A percentile compares a stretch with the other conserved stretches of the same genome.
Conservation (phyloP, 495 filamentous ascomycete species). For the Trichoderma gamsii region DNA sequence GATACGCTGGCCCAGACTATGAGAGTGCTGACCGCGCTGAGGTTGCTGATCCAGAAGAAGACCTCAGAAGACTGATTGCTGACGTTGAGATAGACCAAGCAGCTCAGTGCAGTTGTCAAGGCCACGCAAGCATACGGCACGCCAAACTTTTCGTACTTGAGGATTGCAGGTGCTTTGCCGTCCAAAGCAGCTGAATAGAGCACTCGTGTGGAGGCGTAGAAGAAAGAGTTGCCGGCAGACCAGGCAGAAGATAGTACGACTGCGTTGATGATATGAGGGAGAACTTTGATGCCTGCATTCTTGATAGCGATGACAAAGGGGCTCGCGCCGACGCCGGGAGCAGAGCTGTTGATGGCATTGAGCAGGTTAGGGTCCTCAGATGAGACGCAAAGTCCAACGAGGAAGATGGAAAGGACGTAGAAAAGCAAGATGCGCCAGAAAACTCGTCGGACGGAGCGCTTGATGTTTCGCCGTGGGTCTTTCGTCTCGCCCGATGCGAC, state of each 20-base stretch:
- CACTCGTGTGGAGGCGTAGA: constrained; percentile 71
- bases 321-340: constrained; percentile 46
- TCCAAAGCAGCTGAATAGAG: constrained; percentile 60
- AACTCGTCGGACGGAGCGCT: constrained; percentile 63
- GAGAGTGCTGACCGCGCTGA: constrained; percentile 58
- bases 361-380: constrained; percentile 52
- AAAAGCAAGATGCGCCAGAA: constrained; percentile 66
- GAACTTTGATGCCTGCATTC: constrained; percentile 36
- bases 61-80: constrained; percentile 44
- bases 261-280: constrained; percentile 43
- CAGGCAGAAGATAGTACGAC: constrained; percentile 45
- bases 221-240: constrained; percentile 64
- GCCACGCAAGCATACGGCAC: constrained; percentile 56
- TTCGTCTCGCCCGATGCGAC: constrained; percentile 73
- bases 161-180: constrained; percentile 53
- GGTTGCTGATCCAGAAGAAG: constrained; percentile 55
- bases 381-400: constrained; percentile 61
- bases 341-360: constrained; percentile 37
- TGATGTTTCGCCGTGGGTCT: constrained; percentile 67
- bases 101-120: constrained; percentile 45
- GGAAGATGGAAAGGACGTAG: constrained; percentile 64
- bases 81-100: constrained; percentile 50
- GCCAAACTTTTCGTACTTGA: constrained; percentile 51
- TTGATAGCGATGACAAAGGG: constrained; percentile 50
- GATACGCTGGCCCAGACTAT: constrained; percentile 60